A percentile compares a stretch with the other conserved stretches of the same genome.
Conservation (phyloP, 495 filamentous ascomycete genomes). For the Pyronema domesticum region DNA sequence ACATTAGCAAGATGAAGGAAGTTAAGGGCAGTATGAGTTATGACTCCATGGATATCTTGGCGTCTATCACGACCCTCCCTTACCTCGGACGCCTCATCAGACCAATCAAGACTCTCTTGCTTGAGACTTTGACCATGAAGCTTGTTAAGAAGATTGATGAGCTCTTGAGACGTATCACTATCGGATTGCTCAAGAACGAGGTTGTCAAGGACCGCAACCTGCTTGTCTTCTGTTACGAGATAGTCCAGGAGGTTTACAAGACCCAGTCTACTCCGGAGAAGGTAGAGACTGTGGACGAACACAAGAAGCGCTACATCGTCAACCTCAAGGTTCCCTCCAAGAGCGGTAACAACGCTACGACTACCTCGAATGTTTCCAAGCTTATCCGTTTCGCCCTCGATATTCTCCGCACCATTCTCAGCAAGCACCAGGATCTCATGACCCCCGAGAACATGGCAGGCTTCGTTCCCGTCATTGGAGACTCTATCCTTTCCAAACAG, state of each 20-base stretch:
- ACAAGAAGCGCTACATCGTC: slow-evolving; percentile 55
- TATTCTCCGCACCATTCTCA: slow-evolving; percentile 58
- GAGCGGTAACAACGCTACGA: slow-evolving; percentile 43
- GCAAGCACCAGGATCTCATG: slow-evolving; percentile 61
- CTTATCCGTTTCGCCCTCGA: slow-evolving; percentile 73
- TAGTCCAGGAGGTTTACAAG: slow-evolving; percentile 70
- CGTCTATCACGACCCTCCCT: slow-evolving; percentile 54
- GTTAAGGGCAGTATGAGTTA: slow-evolving; percentile 94
- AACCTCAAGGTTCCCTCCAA: slow-evolving; percentile 54
- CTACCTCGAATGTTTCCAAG: slow-evolving; percentile 64
- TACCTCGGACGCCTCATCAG: slow-evolving; percentile 56
- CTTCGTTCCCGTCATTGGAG: slow-evolving; percentile 75
- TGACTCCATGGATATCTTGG: slow-evolving; percentile 89
- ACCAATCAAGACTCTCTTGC: slow-evolving; percentile 58
- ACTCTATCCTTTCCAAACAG: slow-evolving; percentile 60
- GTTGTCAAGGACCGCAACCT: slow-evolving; percentile 57
- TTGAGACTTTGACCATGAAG: slow-evolving; percentile 62
- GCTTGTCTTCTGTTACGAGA: slow-evolving; percentile 81
- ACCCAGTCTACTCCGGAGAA: slow-evolving; percentile 14
- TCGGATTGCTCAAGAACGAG: slow-evolving; percentile 64
- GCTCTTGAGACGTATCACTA: slow-evolving; percentile 61
- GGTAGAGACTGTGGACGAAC: slow-evolving; percentile 37
- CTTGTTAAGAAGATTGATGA: slow-evolving; percentile 81
- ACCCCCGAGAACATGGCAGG: slow-evolving; percentile 61
- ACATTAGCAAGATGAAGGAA: slow-evolving; percentile 89